Evolutionary conservation across 2,329 filamentous ascomycete species (phyloP).

Genomic region (Hypomyces perniciosus): DNA sequence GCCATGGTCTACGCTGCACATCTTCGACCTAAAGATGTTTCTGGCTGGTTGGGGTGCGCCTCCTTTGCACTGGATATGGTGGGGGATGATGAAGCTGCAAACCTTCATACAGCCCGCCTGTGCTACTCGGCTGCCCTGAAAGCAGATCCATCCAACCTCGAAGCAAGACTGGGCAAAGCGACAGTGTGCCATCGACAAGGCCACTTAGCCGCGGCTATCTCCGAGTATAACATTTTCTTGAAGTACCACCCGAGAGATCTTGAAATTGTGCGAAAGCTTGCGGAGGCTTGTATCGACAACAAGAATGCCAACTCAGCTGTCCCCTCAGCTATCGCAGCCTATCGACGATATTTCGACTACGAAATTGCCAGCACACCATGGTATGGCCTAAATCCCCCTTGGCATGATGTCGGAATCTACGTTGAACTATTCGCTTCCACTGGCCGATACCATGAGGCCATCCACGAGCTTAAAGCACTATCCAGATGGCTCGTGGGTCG

Average conservation of each 20-base stretch:
- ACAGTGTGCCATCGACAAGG: conserved; percentile 51
- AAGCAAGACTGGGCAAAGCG: conserved; percentile 55
- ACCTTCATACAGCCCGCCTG: conserved; percentile 48
- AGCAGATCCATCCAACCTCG: conserved; percentile 50
- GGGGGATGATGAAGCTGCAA: conserved; percentile 40
- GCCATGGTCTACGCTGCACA: conserved; percentile 58
- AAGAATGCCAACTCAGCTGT: conserved; percentile 36
- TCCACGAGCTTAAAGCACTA: conserved; percentile 63
- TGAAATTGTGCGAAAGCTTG: conserved; percentile 48
- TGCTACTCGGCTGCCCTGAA: conserved; percentile 56
- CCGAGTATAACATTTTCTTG: conserved; percentile 51
- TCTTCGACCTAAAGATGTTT: conserved; percentile 53
- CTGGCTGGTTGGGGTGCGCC: conserved; percentile 54
- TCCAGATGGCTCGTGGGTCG: conserved; percentile 80
- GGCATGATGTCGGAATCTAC: conserved; percentile 83
- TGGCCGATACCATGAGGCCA: conserved; percentile 57
- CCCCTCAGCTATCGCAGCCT: conserved; percentile 41
- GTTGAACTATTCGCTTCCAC: conserved; percentile 69
- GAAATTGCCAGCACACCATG: conserved; percentile 28
- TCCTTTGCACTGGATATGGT: conserved; percentile 49
- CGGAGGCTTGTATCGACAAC: conserved; percentile 50
- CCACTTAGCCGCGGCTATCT: conserved; percentile 46
- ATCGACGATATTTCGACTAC: conserved; percentile 41
- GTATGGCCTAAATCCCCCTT: conserved; percentile 44
- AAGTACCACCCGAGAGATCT: conserved; percentile 49